Conservation (phyloP, 2,329 filamentous ascomycete genomes). For the Blumeriella jaapii region DNA sequence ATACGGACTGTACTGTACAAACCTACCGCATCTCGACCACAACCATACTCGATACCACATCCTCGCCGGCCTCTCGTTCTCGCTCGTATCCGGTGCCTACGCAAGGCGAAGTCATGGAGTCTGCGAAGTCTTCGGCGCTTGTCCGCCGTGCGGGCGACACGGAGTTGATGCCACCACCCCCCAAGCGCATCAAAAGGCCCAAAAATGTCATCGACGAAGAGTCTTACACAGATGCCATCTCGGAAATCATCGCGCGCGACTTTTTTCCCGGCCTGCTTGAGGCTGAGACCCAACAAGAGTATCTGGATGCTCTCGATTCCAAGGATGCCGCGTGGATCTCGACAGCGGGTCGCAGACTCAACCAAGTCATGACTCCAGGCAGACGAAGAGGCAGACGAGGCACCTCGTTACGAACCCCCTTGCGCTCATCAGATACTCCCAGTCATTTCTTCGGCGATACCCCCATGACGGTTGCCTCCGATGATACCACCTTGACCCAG, state of each 20-base stretch:
- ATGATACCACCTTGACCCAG: slow-evolving; percentile 28
- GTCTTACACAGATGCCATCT: slow-evolving; percentile 78
- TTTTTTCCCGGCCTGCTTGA: slow-evolving; percentile 91
- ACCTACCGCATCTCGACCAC: too few relatives aligned
- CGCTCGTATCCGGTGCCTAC: not conserved
- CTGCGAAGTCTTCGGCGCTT: slow-evolving; percentile 42
- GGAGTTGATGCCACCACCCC: slow-evolving; percentile 80
- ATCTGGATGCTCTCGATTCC: slow-evolving; percentile 81
- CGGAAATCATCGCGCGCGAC: slow-evolving; percentile 89
- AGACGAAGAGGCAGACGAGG: slow-evolving; percentile 31
- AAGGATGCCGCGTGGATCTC: slow-evolving; percentile 78
- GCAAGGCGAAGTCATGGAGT: slow-evolving; percentile 1
- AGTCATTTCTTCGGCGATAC: slow-evolving; percentile 61
- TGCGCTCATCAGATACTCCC: slow-evolving; percentile 43
- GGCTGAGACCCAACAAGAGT: slow-evolving; percentile 79
- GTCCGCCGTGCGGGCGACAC: slow-evolving; percentile 49
- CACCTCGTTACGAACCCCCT: slow-evolving; percentile 26
- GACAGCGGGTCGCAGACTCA: slow-evolving; percentile 60
- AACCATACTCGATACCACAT: too few relatives aligned
- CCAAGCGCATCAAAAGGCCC: slow-evolving; percentile 88
- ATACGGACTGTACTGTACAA: too few relatives aligned
- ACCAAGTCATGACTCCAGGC: slow-evolving; percentile 73
- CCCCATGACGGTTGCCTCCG: slow-evolving; percentile 46
- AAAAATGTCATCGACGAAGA: slow-evolving; percentile 86
- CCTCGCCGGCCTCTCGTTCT: not conserved